Conservation (phyloP, 805 yeast genomes). For the Candida maris region DNA sequence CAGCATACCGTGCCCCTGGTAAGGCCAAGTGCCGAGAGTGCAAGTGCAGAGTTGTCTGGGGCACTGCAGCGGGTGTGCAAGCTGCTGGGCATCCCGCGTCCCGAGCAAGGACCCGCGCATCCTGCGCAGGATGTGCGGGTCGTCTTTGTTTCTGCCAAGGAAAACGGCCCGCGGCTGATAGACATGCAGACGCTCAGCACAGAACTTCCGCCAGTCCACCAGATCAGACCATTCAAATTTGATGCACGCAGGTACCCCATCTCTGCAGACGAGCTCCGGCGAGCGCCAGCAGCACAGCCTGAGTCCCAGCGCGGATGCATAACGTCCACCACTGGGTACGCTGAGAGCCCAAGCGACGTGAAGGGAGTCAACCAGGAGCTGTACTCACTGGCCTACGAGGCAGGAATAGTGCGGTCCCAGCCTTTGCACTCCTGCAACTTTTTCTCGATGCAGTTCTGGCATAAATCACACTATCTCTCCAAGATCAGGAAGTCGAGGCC, state of each 20-base stretch:
- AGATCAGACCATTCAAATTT: constrained; percentile 7
- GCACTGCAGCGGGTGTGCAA: background rate
- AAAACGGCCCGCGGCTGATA: too few relatives aligned
- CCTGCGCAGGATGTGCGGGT: too few relatives aligned
- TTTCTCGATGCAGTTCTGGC: constrained; percentile 23
- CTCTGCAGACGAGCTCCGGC: constrained; percentile 9
- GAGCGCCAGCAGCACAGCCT: constrained; percentile 13
- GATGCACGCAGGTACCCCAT: constrained; percentile 5
- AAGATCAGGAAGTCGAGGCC: constrained; percentile 32
- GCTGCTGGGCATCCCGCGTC: background rate
- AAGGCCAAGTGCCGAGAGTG: too few relatives aligned
- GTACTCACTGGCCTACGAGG: constrained; percentile 9
- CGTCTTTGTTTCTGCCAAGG: too few relatives aligned
- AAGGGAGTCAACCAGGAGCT: constrained; percentile 25
- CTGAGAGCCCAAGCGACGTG: constrained; percentile 8
- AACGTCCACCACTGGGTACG: constrained; percentile 12
- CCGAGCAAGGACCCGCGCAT: background rate
- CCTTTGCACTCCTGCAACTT: constrained; percentile 18
- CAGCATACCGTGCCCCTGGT: too few relatives aligned
- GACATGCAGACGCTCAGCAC: too few relatives aligned
- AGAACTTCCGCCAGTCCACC: constrained; percentile 2
- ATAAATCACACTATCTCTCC: constrained; percentile 20
- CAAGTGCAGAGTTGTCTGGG: too few relatives aligned
- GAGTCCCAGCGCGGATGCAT: constrained; percentile 15
- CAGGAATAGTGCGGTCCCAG: constrained; percentile 7